Conservation (phyloP, 1,284 basidiomycete genomes). For the Omphalotus olearius region DNA sequence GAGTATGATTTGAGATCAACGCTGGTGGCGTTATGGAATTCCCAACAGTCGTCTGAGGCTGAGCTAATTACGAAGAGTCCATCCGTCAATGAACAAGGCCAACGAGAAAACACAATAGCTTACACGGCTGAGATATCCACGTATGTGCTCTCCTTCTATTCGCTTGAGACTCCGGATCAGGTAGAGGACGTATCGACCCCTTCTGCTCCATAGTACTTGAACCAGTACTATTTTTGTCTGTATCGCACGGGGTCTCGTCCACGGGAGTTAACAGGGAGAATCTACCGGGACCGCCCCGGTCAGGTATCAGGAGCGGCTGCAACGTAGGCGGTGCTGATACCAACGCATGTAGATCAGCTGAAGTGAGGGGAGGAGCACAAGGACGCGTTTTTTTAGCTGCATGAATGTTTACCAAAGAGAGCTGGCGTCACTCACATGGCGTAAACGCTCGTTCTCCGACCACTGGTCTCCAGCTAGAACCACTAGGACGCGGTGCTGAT, state of each 20-base stretch:
- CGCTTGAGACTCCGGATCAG: neutral
- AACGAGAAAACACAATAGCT: neutral
- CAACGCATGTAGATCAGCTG: too few relatives aligned
- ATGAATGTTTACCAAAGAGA: too few relatives aligned
- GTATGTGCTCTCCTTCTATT: conserved; percentile 6
- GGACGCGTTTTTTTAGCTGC: too few relatives aligned
- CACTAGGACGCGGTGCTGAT: too few relatives aligned
- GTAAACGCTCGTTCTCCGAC: too few relatives aligned
- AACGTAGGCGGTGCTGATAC: neutral
- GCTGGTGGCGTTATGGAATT: neutral
- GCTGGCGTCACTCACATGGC: too few relatives aligned
- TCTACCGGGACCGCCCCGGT: neutral
- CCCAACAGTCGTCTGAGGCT: neutral
- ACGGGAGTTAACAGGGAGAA: conserved; percentile 7
- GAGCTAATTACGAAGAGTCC: neutral
- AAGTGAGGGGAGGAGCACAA: too few relatives aligned
- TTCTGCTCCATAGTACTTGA: too few relatives aligned
- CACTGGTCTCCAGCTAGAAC: too few relatives aligned
- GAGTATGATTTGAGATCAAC: neutral
- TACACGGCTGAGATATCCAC: neutral
- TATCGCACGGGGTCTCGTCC: conserved; percentile 4
- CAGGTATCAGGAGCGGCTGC: conserved; percentile 4
- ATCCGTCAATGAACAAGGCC: neutral
- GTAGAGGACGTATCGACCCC: neutral
- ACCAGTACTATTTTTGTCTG: neutral